Evolutionary conservation across 2,329 filamentous ascomycete species (phyloP).

Genomic region (Aspergillus pseudonomiae): DNA sequence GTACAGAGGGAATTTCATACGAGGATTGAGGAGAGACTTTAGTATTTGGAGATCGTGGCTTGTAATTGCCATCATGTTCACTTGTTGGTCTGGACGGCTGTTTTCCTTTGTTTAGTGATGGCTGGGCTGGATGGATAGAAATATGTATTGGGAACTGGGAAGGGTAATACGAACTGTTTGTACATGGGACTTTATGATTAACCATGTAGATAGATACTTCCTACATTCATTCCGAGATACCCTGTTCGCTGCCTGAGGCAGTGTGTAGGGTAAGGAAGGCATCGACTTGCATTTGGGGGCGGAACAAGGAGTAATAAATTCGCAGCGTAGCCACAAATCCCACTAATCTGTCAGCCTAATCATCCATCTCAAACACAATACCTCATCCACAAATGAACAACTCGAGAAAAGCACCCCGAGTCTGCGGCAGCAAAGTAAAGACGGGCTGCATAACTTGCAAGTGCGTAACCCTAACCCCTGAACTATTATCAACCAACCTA

Average conservation of each 20-base stretch:
- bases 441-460: background rate
- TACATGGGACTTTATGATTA: background rate
- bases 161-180: background rate
- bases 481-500: fast-evolving
- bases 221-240: too few species aligned
- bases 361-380: background rate
- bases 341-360: background rate
- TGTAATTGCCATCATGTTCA: background rate
- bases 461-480: background rate
- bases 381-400: background rate
- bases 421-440: background rate
- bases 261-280: background rate
- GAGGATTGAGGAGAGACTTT: background rate
- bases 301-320: too few species aligned
- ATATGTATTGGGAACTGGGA: background rate
- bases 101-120: background rate
- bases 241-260: background rate
- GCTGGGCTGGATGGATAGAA: too few species aligned
- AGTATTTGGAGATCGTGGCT: background rate
- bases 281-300: background rate
- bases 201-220: background rate
- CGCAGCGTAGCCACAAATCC: too few species aligned
- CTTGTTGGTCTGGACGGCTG: background rate
- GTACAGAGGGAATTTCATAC: background rate
- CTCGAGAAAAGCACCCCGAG: background rate